These are phyloP conservation scores for Penicillium digitatum DNA, from an alignment of 2,329 filamentous ascomycete genomes.

Conservation along the genomic window DNA sequence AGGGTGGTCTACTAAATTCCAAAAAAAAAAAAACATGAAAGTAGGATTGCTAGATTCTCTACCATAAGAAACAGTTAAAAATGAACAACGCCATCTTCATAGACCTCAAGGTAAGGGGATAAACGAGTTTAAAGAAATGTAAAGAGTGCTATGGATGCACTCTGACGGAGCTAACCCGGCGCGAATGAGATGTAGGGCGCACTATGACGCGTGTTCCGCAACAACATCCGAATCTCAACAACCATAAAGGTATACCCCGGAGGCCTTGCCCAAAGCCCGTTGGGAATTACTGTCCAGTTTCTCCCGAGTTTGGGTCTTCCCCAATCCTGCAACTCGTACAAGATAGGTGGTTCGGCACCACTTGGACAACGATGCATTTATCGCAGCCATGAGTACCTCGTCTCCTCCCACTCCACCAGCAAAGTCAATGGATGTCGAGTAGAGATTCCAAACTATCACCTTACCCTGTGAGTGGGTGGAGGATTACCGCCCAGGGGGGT, in stretches of 20 bases:
- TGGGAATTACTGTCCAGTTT: neutral
- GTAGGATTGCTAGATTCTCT: too few species aligned
- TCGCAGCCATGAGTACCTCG: conserved; percentile 13
- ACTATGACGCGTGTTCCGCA: neutral
- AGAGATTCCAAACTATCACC: conserved; percentile 19
- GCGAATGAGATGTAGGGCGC: too few species aligned
- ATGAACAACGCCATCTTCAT: too few species aligned
- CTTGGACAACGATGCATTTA: neutral
- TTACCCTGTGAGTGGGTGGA: conserved; percentile 23
- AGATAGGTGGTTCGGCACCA: neutral
- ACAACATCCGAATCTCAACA: neutral
- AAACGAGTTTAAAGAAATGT: too few species aligned
- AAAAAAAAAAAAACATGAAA: too few species aligned
- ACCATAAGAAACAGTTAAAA: too few species aligned
- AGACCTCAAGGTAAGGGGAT: too few species aligned
- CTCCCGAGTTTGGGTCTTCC: neutral
- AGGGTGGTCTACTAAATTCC: too few species aligned
- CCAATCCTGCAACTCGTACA: neutral
- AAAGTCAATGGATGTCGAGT: conserved; percentile 6
- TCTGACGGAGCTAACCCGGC: too few species aligned
- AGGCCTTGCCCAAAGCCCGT: neutral
- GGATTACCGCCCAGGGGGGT: conserved; percentile 41
- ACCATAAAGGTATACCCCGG: neutral
- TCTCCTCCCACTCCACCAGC: conserved; percentile 14
- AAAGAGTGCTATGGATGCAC: too few species aligned